Evolutionary conservation across 768 basidiomycete genomes (phyloP).

Genomic region (Podaxis pistillaris): DNA sequence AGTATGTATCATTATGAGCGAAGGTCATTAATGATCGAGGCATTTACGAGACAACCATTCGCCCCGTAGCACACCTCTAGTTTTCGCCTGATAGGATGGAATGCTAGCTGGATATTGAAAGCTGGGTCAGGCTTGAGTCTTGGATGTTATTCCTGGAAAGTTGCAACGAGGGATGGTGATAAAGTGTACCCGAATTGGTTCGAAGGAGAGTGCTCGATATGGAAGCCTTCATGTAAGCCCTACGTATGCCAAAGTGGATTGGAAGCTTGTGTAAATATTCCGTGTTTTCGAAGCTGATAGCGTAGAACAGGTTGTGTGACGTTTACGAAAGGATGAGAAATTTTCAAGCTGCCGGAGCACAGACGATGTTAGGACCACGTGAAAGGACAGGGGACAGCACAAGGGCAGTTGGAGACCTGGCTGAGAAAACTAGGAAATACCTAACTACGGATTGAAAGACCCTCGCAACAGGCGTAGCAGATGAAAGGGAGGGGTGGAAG

Average conservation of each 20-base stretch:
- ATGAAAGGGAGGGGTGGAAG: background rate
- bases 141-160: background rate
- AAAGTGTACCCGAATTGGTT: no score
- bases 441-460: background rate
- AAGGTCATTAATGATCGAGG: background rate
- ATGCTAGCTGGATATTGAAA: background rate
- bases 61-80: background rate
- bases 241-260: background rate
- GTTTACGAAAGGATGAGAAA: background rate
- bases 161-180: no score
- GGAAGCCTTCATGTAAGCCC: no score
- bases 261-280: background rate
- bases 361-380: background rate
- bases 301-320: background rate
- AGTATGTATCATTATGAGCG: background rate
- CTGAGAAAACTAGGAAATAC: background rate
- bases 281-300: background rate
- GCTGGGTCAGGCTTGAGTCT: background rate
- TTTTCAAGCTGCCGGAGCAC: background rate
- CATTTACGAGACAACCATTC: background rate
- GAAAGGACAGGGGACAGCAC: background rate
- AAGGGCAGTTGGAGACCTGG: background rate
- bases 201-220: no score
- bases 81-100: background rate
- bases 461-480: background rate